Evolutionary conservation across 208 protist species (phyloP), one percentile per base, ranked within the genome.

Genomic region (Crithidia brevicula): DNA sequence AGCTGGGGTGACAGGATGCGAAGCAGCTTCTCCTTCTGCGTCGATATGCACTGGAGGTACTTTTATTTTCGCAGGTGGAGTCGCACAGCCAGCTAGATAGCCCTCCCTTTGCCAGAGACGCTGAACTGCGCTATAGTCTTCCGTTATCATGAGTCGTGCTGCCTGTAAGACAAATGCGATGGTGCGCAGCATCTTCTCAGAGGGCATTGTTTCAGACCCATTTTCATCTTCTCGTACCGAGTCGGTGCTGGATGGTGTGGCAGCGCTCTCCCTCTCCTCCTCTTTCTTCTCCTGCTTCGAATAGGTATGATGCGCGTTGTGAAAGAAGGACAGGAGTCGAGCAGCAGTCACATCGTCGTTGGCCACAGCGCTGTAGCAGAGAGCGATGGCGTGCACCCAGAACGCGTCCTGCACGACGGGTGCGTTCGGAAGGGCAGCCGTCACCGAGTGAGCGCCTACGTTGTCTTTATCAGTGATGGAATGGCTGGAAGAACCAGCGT

Each of bases 341-440:
- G 61, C 49, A 0, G 69, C 52, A 8, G 11, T 57, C 3, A 34
- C 27, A 28, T 72, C 46, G 20, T 79, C 67, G 7, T 51, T 45
- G 11, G 25, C 61, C 10, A 65, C 34, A 0, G 56, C 33, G n/a
- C 67, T 67, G 65, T 79, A 79, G 53, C 56, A 69, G 6, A 74
- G 52, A 1, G 74, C 50, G 18, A 36, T 46, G 6, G 67, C 40
- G 11, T 75, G 54, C 28, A 80, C 59, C 69, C 69, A 75, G 25
- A 75, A 64, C 13, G 40, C 15, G 15, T 75, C 69, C 0, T 36
- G 20, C 6, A 64, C 25, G 4, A 33, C 23, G n/a, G n/a, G n/a
- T n/a, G n/a, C n/a, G n/a, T n/a, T n/a, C n/a, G n/a, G n/a, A n/a
- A n/a, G n/a, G n/a, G n/a, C n/a, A n/a, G n/a, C n/a, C n/a, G n/a